Conservation (phyloP, 768 basidiomycete genomes). For the Porpolomopsis calyptriformis region DNA sequence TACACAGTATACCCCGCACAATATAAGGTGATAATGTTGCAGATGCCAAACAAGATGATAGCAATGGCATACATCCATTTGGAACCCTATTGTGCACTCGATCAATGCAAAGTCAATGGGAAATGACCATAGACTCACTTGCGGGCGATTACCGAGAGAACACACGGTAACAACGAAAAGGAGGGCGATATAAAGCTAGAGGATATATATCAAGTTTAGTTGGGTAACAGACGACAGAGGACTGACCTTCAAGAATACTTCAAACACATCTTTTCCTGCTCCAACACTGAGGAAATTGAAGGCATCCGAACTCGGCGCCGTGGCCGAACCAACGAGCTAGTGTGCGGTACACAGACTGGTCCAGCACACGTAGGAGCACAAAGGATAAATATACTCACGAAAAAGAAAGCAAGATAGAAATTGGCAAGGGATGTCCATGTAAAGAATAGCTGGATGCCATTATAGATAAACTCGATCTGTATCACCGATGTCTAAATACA, state of each 20-base stretch:
- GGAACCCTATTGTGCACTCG: conserved; percentile 42
- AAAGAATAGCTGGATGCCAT: conserved; percentile 79
- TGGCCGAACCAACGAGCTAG: conserved; percentile 76
- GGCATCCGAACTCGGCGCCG: conserved; percentile 47
- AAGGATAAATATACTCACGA: conserved; percentile 42
- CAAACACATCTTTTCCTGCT: conserved; percentile 63
- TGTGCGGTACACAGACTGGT: conserved; percentile 1
- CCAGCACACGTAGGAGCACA: conserved; percentile 12
- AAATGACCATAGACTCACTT: conserved; percentile 22
- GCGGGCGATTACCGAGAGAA: conserved; percentile 87
- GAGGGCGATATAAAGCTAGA: conserved; percentile 64
- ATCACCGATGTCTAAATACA: background rate
- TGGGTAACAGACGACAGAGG: no score
- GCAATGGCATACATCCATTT: conserved; percentile 75
- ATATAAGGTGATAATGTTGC: conserved; percentile 73
- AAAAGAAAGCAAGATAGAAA: conserved; percentile 92
- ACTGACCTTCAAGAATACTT: conserved; percentile 51
- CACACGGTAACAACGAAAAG: conserved; percentile 76
- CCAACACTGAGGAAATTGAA: conserved; percentile 74
- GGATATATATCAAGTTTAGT: background rate
- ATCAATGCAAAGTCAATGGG: background rate
- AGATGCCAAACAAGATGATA: conserved; percentile 70
- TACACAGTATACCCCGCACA: conserved; percentile 90
- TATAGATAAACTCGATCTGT: conserved; percentile 87
- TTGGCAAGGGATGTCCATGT: conserved; percentile 92